Evolutionary conservation across 2,329 filamentous ascomycete genomes (phyloP), one percentile per base, ranked within the genome.

Genomic region (Didymella pinodella): DNA sequence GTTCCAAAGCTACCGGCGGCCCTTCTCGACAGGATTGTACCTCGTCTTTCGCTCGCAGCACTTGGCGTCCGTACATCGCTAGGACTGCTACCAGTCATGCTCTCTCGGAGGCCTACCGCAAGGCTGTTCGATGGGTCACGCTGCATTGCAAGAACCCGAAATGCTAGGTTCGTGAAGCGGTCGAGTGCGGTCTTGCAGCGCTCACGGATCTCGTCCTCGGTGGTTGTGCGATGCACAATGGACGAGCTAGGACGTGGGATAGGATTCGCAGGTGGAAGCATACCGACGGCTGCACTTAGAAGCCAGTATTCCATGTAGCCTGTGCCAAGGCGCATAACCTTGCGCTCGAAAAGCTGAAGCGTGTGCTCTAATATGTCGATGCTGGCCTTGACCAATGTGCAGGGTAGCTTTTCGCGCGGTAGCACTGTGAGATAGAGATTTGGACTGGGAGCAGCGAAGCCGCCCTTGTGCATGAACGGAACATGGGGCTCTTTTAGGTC

Each of bases 281-380:
- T 71, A 7, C 65, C 66, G 18, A 71, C 59, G 1, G 71, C 71
- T 18, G 75, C 69, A n/a, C 63, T 68, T 32, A 77, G 57, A 8
- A 75, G 60, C 68, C 72, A 76, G 54, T 66, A 75, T 48, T 77
- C 74, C 68, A 76, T 74, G 40, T 74, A 77, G 2, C 71, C 75
- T 2, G 72, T 75, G 8, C 74, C 75, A 11, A 77, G 62, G 8
- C 74, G 72, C 65, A 73, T 68, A 11, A 76, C 63, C 50, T 77
- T 77, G 7, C 66, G 51, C 38, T 78, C 75, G 43, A 73, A 75
- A 7, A 73, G 59, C 8, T 68, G 51, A 5, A 69, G 56, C 0
- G 69, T 66, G n/a, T 65, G 69, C 38, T 74, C 71, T 3, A 78
- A 57, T 7, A 77, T 66, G 7, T 68, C 65, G 28, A 73, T 56